phyloP scores from a whole-genome alignment of 768 basidiomycete genomes.

The Phanerodontia chrysosporium region DNA sequence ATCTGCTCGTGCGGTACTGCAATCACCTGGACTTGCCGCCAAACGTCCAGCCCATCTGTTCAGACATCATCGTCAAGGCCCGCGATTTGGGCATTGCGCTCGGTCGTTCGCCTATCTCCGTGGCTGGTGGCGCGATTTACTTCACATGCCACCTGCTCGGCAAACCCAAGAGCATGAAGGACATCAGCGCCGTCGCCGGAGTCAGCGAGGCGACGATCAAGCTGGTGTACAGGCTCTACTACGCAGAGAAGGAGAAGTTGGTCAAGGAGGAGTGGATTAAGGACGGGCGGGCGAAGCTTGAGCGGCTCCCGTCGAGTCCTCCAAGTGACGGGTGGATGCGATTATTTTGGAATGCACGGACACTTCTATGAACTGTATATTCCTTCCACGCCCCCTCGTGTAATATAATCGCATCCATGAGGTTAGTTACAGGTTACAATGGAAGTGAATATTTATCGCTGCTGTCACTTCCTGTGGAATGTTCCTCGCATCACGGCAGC shows the following conservation, averaged over 20 bases:
- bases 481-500: background rate
- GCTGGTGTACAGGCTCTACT: constrained; percentile 80
- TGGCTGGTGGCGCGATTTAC: constrained; percentile 95
- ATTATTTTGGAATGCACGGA: background rate
- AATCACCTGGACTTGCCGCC: constrained; percentile 86
- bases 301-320: constrained; percentile 32
- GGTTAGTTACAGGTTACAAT: background rate
- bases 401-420: background rate
- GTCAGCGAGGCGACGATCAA: constrained; percentile 96
- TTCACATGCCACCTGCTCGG: constrained; percentile 86
- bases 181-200: constrained; percentile 87
- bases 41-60: constrained; percentile 77
- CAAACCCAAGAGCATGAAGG: constrained; percentile 67
- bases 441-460: too few relatives aligned
- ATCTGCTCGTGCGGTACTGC: constrained; percentile 88
- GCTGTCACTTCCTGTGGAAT: background rate
- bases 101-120: constrained; percentile 94
- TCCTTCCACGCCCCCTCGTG: background rate
- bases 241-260: constrained; percentile 66
- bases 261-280: constrained; percentile 86
- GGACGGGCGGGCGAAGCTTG: constrained; percentile 61
- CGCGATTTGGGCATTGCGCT: constrained; percentile 86
- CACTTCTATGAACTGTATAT: background rate
- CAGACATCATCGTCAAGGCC: constrained; percentile 77
- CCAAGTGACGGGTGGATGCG: constrained; percentile 8